These are phyloP conservation scores for Candida patagonica DNA, from an alignment of 805 yeast species.

Conservation along the genomic window DNA sequence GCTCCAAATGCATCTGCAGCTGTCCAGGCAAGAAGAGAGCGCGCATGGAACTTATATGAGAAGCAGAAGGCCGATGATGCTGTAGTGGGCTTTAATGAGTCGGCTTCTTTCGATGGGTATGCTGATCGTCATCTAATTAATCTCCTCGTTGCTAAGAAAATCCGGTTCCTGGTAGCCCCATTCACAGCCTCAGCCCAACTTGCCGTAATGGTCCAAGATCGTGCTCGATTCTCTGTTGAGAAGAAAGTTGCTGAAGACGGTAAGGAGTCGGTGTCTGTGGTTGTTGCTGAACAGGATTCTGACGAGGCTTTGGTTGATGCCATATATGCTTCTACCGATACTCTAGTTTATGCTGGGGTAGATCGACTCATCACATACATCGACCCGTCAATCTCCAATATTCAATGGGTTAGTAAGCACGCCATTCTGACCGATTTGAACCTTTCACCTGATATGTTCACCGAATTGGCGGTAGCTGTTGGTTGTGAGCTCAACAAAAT, in stretches of 20 bases:
- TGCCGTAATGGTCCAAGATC: constrained; percentile 44
- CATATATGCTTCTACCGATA: constrained; percentile 78
- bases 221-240: not conserved
- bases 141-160: constrained; percentile 43
- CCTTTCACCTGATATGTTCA: constrained; percentile 55
- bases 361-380: constrained; percentile 67
- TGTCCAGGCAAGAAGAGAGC: constrained; percentile 24
- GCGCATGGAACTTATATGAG: constrained; percentile 35
- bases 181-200: constrained; percentile 74
- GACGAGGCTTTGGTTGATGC: constrained; percentile 53
- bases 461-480: constrained; percentile 66
- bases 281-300: constrained; percentile 5
- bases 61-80: constrained; percentile 28
- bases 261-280: not conserved
- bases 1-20: constrained; percentile 9
- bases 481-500: constrained; percentile 70
- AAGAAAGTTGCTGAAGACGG: not conserved
- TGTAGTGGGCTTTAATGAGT: constrained; percentile 22
- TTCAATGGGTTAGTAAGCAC: constrained; percentile 53
- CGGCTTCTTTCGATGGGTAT: constrained; percentile 4
- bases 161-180: constrained; percentile 74
- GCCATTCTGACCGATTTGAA: constrained; percentile 51
- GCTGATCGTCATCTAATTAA: constrained; percentile 40
- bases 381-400: constrained; percentile 43
- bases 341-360: constrained; percentile 44